These are phyloP conservation scores for Ambrosia hybrid DNA, from an alignment of 140 eudicot genomes.

Conservation along the genomic window DNA sequence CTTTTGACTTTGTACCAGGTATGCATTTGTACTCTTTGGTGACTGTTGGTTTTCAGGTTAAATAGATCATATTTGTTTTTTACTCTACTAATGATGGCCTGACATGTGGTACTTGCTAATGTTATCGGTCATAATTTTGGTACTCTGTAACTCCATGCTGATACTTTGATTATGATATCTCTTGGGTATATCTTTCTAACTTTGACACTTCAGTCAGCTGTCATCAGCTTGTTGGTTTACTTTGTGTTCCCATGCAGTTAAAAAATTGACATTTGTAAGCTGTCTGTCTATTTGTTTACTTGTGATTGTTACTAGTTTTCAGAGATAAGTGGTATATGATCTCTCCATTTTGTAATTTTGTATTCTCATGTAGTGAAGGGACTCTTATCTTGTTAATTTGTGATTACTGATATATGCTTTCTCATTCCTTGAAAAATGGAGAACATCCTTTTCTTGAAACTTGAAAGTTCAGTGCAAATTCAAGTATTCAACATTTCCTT, in stretches of 20 bases:
- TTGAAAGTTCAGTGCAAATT: constrained; percentile 11
- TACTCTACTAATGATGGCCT: constrained; percentile 19
- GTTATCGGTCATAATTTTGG: constrained; percentile 2
- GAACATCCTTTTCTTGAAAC: neutral
- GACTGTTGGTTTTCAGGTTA: constrained; percentile 21
- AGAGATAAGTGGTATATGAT: no score
- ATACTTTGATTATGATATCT: constrained; percentile 3
- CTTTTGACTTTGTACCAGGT: constrained; percentile 87
- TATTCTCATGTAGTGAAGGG: no score
- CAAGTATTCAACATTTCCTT: neutral
- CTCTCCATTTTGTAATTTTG: no score
- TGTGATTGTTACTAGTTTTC: constrained; percentile 15
- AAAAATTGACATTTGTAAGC: neutral
- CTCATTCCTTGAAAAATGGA: constrained; percentile 19
- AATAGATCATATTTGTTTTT: constrained; percentile 6
- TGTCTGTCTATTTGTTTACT: constrained; percentile 5
- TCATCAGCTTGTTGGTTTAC: constrained; percentile 20
- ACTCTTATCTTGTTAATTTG: no score
- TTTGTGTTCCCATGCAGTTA: neutral
- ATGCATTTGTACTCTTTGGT: constrained; percentile 23
- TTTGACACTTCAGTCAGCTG: neutral
- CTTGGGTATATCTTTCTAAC: constrained; percentile 9
- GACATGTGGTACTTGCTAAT: constrained; percentile 15
- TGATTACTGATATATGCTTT: constrained; percentile 9
- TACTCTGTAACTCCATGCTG: neutral